phyloP scores from a whole-genome alignment of 306 rosid species.

The Mimosa bimucronata region DNA sequence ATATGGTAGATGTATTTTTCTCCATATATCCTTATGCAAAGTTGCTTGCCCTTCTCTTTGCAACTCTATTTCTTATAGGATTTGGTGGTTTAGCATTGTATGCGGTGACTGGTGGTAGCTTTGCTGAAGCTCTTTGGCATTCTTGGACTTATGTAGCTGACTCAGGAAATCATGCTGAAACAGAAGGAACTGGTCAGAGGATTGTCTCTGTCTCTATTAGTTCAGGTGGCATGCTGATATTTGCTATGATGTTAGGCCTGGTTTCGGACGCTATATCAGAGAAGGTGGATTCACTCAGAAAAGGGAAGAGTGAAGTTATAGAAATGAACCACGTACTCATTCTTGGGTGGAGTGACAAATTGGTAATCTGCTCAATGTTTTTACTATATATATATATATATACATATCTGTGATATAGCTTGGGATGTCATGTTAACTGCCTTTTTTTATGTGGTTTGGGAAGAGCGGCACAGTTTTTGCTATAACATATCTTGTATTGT shows the following conservation, averaged over 20 bases:
- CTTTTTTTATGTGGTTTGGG: background rate
- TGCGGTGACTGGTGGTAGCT: constrained; percentile 88
- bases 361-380: constrained; percentile 59
- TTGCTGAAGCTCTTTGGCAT: constrained; percentile 97
- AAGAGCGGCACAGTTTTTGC: background rate
- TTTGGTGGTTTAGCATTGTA: constrained; percentile 94
- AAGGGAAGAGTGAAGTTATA: constrained; percentile 98
- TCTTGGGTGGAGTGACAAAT: constrained; percentile 99
- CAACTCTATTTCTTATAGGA: constrained; percentile 86
- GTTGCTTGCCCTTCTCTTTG: constrained; percentile 93
- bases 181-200: constrained; percentile 92
- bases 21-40: constrained; percentile 95
- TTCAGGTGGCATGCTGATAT: constrained; percentile 96
- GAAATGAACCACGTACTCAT: constrained; percentile 93
- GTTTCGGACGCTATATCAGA: constrained; percentile 97
- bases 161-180: constrained; percentile 96
- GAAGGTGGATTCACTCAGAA: constrained; percentile 94
- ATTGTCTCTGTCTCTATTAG: constrained; percentile 96
- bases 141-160: constrained; percentile 98
- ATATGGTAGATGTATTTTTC: constrained; percentile 89
- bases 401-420: background rate
- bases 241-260: constrained; percentile 99
- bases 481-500: background rate
- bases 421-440: constrained; percentile 17
- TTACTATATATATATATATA: background rate